phyloP scores from a whole-genome alignment of 306 rosid genomes.

The Aeschynomene evenia region DNA sequence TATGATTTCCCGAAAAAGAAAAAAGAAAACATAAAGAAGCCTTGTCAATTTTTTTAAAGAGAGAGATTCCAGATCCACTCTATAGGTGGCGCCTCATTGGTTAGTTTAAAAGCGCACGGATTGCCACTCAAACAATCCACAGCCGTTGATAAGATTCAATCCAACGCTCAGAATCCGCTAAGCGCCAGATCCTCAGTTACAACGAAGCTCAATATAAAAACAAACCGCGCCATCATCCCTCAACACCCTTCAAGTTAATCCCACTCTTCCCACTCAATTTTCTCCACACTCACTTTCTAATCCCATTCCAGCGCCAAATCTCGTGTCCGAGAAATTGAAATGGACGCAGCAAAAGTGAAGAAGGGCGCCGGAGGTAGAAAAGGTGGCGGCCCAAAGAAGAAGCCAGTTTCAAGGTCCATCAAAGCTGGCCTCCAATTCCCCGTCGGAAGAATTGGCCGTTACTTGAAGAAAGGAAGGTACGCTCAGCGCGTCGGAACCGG shows the following conservation, averaged over 20 bases:
- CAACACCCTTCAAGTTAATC: too few species aligned
- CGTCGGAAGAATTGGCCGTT: slow-evolving; percentile 64
- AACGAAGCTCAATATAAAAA: neutral
- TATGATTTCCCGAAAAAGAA: too few species aligned
- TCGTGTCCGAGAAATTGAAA: neutral
- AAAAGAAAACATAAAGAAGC: too few species aligned
- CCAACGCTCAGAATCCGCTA: slow-evolving; percentile 23
- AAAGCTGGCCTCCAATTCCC: slow-evolving; percentile 80
- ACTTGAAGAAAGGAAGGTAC: slow-evolving; percentile 62
- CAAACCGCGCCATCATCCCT: neutral
- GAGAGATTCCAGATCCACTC: neutral
- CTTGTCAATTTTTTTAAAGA: neutral
- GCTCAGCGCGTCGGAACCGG: slow-evolving; percentile 60
- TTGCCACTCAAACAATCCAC: neutral
- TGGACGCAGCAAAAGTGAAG: slow-evolving; percentile 54
- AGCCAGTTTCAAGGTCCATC: slow-evolving; percentile 51
- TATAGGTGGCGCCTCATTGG: slow-evolving; percentile 36
- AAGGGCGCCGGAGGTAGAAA: slow-evolving; percentile 62
- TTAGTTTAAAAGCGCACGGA: slow-evolving; percentile 36
- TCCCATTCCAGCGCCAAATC: too few species aligned
- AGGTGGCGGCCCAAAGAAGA: slow-evolving; percentile 56
- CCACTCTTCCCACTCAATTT: neutral
- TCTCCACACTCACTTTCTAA: neutral
- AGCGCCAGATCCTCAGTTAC: neutral
- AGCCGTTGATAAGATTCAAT: slow-evolving; percentile 46